A percentile compares a stretch with the other conserved stretches of the same genome.
phyloP scores from a whole-genome alignment of 179 eudicot genomes.

The Corrigiola litoralis region DNA sequence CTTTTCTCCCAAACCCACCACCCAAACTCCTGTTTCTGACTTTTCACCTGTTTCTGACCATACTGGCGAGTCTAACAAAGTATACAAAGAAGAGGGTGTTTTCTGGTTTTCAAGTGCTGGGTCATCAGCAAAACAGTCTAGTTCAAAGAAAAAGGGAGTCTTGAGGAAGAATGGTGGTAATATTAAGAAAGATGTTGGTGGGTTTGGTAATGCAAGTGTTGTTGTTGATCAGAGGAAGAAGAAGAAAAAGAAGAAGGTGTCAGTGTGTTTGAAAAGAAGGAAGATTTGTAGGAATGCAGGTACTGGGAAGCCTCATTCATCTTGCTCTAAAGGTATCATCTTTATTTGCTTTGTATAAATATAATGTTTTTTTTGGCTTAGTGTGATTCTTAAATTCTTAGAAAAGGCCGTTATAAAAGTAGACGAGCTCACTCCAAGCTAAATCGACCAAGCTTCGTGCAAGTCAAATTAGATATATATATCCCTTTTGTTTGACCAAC shows the following conservation, averaged over 20 bases:
- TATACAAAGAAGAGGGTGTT: slow-evolving; percentile 18
- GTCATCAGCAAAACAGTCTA: slow-evolving; percentile 15
- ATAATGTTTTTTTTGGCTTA: not conserved
- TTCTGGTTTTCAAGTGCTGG: slow-evolving; percentile 56
- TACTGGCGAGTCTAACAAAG: not conserved
- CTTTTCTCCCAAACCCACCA: slow-evolving; percentile 14
- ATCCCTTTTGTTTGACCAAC: too few relatives aligned
- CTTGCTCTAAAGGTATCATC: slow-evolving; percentile 49
- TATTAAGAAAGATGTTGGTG: slow-evolving; percentile 18
- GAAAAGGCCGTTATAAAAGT: too few relatives aligned
- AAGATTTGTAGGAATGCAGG: slow-evolving; percentile 31
- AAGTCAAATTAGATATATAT: too few relatives aligned
- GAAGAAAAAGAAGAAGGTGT: slow-evolving; percentile 39
- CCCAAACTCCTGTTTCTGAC: not conserved
- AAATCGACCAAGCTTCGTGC: too few relatives aligned
- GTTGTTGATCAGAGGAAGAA: slow-evolving; percentile 25
- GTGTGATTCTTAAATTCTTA: not conserved
- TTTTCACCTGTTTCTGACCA: slow-evolving; percentile 1
- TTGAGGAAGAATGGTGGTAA: not conserved
- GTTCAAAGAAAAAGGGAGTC: slow-evolving; percentile 10
- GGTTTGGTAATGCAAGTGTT: slow-evolving; percentile 16
- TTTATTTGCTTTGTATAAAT: not conserved
- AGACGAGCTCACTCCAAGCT: too few relatives aligned
- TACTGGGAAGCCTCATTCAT: slow-evolving; percentile 42
- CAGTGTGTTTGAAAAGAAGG: slow-evolving; percentile 59